phyloP scores from a whole-genome alignment of 176 grass and related monocot genomes.

The Thalia dealbata region DNA sequence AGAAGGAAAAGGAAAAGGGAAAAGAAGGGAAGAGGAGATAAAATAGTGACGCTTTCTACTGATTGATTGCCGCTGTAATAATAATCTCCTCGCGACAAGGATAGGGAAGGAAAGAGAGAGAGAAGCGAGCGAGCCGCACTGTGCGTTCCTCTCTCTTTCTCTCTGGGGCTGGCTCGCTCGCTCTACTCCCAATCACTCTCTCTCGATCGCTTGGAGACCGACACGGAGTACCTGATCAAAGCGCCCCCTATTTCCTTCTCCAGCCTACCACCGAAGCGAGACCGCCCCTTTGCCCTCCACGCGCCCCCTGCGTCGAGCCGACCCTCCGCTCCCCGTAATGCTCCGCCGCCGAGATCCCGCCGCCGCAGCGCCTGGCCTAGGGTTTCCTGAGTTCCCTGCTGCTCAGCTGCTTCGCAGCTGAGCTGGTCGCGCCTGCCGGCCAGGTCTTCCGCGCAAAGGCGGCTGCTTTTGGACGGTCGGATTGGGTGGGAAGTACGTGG shows the following conservation, averaged over 20 bases:
- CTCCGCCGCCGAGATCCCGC: neutral
- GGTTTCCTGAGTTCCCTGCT: no score
- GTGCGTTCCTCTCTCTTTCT: neutral
- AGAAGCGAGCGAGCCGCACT: neutral
- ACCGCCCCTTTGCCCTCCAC: neutral
- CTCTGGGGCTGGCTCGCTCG: neutral
- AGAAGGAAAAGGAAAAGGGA: neutral
- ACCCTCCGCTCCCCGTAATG: neutral
- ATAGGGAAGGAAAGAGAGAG: no score
- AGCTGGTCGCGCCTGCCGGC: neutral
- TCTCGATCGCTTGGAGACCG: conserved; percentile 1
- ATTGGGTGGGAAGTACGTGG: neutral
- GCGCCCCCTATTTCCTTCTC: neutral
- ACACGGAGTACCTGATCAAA: conserved; percentile 1
- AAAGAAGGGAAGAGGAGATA: neutral
- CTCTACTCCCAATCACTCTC: neutral
- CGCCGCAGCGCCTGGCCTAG: neutral
- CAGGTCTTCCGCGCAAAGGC: neutral
- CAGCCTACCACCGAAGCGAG: neutral
- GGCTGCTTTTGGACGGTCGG: neutral
- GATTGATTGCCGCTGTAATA: conserved; percentile 2
- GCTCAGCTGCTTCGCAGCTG: neutral
- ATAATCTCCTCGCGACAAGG: neutral
- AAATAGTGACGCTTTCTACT: conserved; percentile 1
- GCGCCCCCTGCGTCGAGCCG: neutral